Evolutionary conservation across 2,329 filamentous ascomycete genomes (phyloP).

Genomic region (Nakataea oryzae): DNA sequence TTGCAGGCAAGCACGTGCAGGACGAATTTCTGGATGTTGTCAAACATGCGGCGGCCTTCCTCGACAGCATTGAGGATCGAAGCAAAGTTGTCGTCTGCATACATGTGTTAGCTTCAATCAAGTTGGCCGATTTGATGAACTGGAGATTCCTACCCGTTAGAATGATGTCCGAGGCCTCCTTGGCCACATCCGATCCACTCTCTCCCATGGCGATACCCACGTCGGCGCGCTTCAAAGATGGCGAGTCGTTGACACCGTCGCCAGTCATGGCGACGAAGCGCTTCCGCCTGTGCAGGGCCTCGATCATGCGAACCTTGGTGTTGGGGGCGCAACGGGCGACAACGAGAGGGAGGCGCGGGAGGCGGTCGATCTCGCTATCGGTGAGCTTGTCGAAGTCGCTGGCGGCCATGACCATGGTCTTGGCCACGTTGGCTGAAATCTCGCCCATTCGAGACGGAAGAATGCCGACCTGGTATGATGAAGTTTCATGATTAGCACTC

Average conservation of each 20-base stretch:
- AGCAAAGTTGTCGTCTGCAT: slow-evolving; percentile 55
- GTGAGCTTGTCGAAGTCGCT: slow-evolving; percentile 47
- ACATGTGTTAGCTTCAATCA: background rate
- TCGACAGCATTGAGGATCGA: slow-evolving; percentile 3
- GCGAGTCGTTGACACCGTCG: slow-evolving; percentile 60
- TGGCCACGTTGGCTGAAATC: slow-evolving; percentile 33
- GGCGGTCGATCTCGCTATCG: slow-evolving; percentile 44
- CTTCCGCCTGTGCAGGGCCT: slow-evolving; percentile 52
- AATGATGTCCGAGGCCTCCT: slow-evolving; percentile 53
- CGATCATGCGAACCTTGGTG: slow-evolving; percentile 58
- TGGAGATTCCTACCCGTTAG: slow-evolving; percentile 27
- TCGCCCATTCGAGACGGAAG: slow-evolving; percentile 22
- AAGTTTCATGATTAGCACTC: background rate
- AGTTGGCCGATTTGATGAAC: background rate
- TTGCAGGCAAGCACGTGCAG: slow-evolving; percentile 51
- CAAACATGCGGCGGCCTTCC: slow-evolving; percentile 44
- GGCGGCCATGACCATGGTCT: slow-evolving; percentile 45
- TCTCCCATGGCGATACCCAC: slow-evolving; percentile 56
- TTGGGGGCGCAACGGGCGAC: slow-evolving; percentile 51
- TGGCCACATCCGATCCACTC: slow-evolving; percentile 53
- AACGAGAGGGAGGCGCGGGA: slow-evolving; percentile 47
- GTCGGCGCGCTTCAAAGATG: slow-evolving; percentile 52
- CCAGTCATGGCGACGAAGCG: slow-evolving; percentile 60
- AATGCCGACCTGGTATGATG: background rate
- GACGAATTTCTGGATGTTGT: slow-evolving; percentile 58